These are phyloP conservation scores for Nakazawaea wickerhamii DNA, from an alignment of 805 yeast genomes.

Conservation along the genomic window DNA sequence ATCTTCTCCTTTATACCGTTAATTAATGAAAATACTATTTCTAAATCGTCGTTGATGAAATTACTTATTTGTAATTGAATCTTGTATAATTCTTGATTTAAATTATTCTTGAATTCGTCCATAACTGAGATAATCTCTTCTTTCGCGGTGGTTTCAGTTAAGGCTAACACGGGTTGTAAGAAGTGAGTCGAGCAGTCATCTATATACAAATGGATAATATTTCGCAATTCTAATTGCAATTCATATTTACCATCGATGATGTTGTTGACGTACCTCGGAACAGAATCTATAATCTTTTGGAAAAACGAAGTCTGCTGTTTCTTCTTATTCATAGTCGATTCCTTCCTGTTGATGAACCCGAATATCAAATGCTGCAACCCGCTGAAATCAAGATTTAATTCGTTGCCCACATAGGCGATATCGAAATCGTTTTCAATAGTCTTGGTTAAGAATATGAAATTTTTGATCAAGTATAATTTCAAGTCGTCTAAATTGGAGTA, in stretches of 20 bases:
- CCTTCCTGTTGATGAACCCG: conserved; percentile 37
- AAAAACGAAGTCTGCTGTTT: conserved; percentile 12
- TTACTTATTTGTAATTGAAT: conserved; percentile 43
- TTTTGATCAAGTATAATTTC: conserved; percentile 63
- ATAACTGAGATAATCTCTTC: conserved; percentile 15
- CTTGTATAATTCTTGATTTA: conserved; percentile 52
- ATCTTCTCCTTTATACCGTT: conserved; percentile 65
- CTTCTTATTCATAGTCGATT: conserved; percentile 15
- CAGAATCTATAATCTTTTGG: conserved; percentile 43
- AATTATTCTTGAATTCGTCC: conserved; percentile 38
- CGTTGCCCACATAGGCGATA: conserved; percentile 68
- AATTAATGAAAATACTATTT: conserved; percentile 44
- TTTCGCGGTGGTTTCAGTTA: conserved; percentile 13
- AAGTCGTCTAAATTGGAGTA: conserved; percentile 38
- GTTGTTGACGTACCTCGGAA: conserved; percentile 75
- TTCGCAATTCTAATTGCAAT: conserved; percentile 66
- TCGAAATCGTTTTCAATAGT: conserved; percentile 69
- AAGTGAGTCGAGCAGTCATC: conserved; percentile 47
- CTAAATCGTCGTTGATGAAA: conserved; percentile 50
- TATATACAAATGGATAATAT: conserved; percentile 64
- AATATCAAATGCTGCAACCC: conserved; percentile 53
- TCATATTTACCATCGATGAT: conserved; percentile 76
- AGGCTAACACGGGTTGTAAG: conserved; percentile 36
- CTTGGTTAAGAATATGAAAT: conserved; percentile 62
- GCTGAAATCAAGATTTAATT: conserved; percentile 73